phyloP scores from a whole-genome alignment of 495 filamentous ascomycete species.

The Neurospora sp. region DNA sequence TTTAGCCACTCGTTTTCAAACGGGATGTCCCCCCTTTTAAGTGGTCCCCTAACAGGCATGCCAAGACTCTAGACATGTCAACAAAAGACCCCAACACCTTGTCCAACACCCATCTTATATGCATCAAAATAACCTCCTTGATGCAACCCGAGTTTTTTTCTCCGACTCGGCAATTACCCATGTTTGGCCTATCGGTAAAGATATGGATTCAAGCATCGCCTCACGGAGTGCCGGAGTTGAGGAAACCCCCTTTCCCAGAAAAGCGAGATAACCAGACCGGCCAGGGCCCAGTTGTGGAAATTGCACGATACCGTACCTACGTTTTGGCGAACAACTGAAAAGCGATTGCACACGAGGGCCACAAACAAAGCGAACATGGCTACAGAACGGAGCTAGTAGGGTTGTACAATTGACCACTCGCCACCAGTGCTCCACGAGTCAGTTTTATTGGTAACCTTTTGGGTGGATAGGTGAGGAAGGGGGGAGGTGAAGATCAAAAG shows the following conservation, averaged over 20 bases:
- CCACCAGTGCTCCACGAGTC: background rate
- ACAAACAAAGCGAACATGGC: background rate
- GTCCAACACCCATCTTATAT: background rate
- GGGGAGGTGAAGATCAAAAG: slow-evolving; percentile 1
- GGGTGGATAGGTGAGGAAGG: background rate
- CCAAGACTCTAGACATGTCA: background rate
- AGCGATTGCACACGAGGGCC: background rate
- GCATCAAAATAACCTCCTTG: background rate
- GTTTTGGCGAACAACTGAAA: background rate
- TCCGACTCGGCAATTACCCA: background rate
- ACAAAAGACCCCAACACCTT: background rate
- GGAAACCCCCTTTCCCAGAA: background rate
- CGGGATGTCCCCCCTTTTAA: background rate
- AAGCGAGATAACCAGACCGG: background rate
- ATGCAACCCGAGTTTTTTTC: background rate
- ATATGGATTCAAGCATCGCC: background rate
- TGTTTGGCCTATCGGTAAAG: background rate
- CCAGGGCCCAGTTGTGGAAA: background rate
- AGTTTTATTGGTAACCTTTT: background rate
- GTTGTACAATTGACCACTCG: background rate
- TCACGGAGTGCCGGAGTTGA: background rate
- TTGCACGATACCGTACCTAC: background rate
- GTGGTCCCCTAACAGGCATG: background rate
- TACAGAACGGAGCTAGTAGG: background rate
- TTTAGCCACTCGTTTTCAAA: background rate